Evolutionary conservation across 225 moss, liverwort and hornwort species (phyloP).

Genomic region (Marchantia polymorpha): DNA sequence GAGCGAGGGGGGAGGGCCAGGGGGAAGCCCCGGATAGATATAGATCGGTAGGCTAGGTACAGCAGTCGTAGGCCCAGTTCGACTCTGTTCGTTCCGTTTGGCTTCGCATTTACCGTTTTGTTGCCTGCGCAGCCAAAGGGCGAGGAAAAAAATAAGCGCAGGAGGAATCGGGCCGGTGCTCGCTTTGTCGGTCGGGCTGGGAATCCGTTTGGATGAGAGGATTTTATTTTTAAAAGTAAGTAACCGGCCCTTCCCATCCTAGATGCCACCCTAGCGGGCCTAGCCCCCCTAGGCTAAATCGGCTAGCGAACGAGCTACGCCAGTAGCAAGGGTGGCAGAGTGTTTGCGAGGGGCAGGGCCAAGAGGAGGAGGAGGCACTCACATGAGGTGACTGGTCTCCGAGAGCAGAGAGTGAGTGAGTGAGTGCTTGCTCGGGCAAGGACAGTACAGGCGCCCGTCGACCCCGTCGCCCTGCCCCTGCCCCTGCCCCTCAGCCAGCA

Average conservation of each 20-base stretch:
- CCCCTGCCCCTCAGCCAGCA: not conserved
- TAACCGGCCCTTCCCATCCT: conserved; percentile 7
- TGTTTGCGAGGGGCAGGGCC: too few species aligned
- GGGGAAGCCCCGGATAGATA: not conserved
- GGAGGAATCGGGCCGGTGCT: not conserved
- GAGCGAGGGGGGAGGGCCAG: not conserved
- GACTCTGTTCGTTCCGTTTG: not conserved
- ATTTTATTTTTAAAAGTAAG: conserved; percentile 10
- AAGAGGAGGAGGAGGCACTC: not conserved
- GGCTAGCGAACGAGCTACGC: not conserved
- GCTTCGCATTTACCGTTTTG: not conserved
- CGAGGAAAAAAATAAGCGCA: not conserved
- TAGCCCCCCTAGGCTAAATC: not conserved
- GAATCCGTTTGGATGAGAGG: conserved; percentile 6
- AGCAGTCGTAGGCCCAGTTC: not conserved
- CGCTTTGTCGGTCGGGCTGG: not conserved
- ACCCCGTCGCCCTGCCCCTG: too few species aligned
- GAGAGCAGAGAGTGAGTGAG: not conserved
- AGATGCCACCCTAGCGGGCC: not conserved
- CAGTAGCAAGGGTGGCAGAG: not conserved
- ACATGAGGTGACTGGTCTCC: not conserved
- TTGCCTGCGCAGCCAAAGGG: not conserved
- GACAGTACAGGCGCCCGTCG: not conserved
- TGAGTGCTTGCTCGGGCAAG: not conserved
- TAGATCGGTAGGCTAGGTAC: not conserved